These are phyloP conservation scores for Sarocladium oryzae DNA, from an alignment of 2,329 filamentous ascomycete genomes.

Conservation along the genomic window DNA sequence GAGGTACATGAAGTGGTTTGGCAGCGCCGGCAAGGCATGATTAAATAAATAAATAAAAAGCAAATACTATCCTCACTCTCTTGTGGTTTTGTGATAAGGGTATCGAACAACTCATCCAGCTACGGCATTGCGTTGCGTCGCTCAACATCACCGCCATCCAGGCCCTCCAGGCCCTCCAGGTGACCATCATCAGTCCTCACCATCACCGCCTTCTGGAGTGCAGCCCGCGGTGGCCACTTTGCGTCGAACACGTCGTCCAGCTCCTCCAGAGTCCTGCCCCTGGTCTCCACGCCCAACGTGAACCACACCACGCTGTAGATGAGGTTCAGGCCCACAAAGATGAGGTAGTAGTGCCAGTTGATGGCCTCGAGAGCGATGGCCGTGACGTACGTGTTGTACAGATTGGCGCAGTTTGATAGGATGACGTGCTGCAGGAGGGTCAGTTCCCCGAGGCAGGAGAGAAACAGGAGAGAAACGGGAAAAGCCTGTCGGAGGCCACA, in stretches of 20 bases:
- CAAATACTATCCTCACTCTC: too few relatives aligned
- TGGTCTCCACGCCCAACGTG: slow-evolving; percentile 24
- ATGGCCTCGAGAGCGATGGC: slow-evolving; percentile 24
- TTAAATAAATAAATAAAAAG: neutral
- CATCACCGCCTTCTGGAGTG: neutral
- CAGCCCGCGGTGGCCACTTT: neutral
- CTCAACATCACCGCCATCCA: neutral
- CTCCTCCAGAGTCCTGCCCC: slow-evolving; percentile 35
- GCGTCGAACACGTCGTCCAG: slow-evolving; percentile 21
- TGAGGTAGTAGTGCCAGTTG: slow-evolving; percentile 16
- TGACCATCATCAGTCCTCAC: neutral
- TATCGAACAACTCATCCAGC: too few relatives aligned
- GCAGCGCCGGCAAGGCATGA: slow-evolving; percentile 37
- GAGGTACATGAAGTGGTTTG: slow-evolving; percentile 37
- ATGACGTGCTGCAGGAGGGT: slow-evolving; percentile 15
- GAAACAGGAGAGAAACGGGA: too few relatives aligned
- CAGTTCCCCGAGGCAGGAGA: neutral
- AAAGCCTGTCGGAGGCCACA: neutral
- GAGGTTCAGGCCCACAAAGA: slow-evolving; percentile 3
- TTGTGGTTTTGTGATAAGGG: too few relatives aligned
- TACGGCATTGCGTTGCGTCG: neutral
- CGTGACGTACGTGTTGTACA: slow-evolving; percentile 26
- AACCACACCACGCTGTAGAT: slow-evolving; percentile 1
- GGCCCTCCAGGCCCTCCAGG: neutral
- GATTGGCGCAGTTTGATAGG: slow-evolving; percentile 23